Evolutionary conservation across 345 rosid genomes (phyloP).

Genomic region (Punica granatum): DNA sequence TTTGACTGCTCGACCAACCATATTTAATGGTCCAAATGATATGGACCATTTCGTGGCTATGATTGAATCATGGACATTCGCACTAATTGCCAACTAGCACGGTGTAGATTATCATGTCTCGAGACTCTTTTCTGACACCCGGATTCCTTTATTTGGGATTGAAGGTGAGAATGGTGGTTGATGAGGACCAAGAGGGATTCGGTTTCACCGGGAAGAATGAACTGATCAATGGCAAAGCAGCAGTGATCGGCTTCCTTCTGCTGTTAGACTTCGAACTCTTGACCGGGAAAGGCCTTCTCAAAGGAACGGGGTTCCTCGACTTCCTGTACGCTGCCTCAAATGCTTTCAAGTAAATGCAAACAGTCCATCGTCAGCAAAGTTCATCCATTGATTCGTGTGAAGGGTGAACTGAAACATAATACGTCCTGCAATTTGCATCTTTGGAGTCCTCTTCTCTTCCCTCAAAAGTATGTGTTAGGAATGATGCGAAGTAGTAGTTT

Average conservation of each 20-base stretch:
- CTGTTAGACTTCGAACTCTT: slow-evolving; percentile 86
- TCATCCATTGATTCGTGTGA: neutral
- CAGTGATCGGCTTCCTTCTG: slow-evolving; percentile 76
- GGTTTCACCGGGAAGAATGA: slow-evolving; percentile 78
- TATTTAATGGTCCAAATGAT: neutral
- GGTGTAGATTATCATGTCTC: neutral
- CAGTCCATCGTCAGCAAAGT: neutral
- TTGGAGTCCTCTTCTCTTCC: neutral
- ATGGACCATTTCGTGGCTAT: neutral
- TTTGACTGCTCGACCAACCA: no score
- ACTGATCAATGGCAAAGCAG: slow-evolving; percentile 87
- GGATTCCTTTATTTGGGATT: slow-evolving; percentile 4
- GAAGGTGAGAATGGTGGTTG: slow-evolving; percentile 90
- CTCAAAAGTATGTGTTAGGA: neutral
- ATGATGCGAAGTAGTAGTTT: neutral
- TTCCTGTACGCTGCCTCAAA: slow-evolving; percentile 57
- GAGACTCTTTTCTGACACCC: neutral
- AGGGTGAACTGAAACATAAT: neutral
- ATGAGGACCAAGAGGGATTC: slow-evolving; percentile 59
- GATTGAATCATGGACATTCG: neutral
- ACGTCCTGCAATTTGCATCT: neutral
- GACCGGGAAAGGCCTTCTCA: slow-evolving; percentile 90
- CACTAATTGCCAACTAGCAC: neutral
- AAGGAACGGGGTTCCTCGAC: slow-evolving; percentile 92
- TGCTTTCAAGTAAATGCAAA: slow-evolving; percentile 51